Percentiles rank a stretch among this genome's conserved stretches.
phyloP scores from a whole-genome alignment of 129 eudicot species.

The Chrysanthemum seticuspe region DNA sequence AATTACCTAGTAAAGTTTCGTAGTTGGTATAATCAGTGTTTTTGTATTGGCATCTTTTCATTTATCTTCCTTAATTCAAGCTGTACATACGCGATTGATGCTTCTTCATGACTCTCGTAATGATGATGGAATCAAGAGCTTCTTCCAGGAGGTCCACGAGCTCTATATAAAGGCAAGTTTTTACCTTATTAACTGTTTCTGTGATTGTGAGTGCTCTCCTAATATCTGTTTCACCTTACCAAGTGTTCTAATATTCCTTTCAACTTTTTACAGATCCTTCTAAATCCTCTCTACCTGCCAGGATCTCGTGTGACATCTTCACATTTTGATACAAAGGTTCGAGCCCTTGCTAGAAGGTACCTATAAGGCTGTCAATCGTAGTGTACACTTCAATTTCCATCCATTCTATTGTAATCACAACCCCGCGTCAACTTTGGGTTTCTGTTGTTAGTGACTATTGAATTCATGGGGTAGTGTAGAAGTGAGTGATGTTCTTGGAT shows the following conservation, averaged over 20 bases:
- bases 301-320: constrained; percentile 88
- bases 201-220: background rate
- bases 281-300: constrained; percentile 81
- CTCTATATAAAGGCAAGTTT: constrained; percentile 73
- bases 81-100: constrained; percentile 80
- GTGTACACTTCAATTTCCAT: constrained; percentile 6
- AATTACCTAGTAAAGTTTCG: too few species aligned
- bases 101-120: constrained; percentile 93
- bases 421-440: background rate
- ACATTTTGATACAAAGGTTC: constrained; percentile 86
- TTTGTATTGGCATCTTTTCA: background rate
- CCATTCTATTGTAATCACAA: background rate
- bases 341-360: constrained; percentile 86
- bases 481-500: constrained; percentile 1
- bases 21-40: background rate
- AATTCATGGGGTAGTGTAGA: constrained; percentile 2
- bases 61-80: constrained; percentile 35
- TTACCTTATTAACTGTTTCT: background rate
- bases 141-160: constrained; percentile 96
- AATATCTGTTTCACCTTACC: background rate
- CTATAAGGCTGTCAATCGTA: constrained; percentile 31
- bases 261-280: constrained; percentile 51
- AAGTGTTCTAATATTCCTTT: background rate
- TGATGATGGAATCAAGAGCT: constrained; percentile 91
- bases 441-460: background rate